Conservation (phyloP, 495 filamentous ascomycete species). For the Geopyxis carbonaria region DNA sequence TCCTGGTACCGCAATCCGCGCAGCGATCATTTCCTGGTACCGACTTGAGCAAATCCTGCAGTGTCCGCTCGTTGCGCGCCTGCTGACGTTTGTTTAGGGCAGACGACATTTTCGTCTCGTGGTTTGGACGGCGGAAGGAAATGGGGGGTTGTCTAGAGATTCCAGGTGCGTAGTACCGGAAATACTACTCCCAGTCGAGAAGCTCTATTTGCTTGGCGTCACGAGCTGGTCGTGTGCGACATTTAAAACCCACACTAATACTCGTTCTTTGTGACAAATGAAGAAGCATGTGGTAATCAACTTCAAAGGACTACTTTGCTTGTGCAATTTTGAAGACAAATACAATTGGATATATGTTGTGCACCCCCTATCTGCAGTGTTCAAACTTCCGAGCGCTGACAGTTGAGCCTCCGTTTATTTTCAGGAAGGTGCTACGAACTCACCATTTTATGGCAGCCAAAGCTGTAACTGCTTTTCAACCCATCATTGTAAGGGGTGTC, state of each 20-base stretch:
- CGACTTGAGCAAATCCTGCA: conserved; percentile 75
- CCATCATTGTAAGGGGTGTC: too few species aligned
- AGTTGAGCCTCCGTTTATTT: too few species aligned
- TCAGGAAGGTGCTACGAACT: too few species aligned
- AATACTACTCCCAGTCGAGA: conserved; percentile 7
- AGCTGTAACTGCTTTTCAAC: too few species aligned
- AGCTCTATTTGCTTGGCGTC: conserved; percentile 7
- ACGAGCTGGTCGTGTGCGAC: conserved; percentile 8
- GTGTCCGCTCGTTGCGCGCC: conserved; percentile 79
- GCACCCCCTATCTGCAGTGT: too few species aligned
- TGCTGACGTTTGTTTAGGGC: conserved; percentile 80
- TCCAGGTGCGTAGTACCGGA: conserved; percentile 5
- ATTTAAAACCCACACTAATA: conserved; percentile 8
- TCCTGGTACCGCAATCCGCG: conserved; percentile 79
- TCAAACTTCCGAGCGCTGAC: too few species aligned
- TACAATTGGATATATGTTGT: too few species aligned
- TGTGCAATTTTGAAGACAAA: too few species aligned
- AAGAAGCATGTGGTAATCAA: conserved; percentile 6
- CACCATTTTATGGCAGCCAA: too few species aligned
- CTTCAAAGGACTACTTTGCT: too few species aligned
- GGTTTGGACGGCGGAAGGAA: not conserved
- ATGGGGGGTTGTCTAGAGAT: conserved; percentile 5
- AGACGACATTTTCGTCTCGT: conserved; percentile 17
- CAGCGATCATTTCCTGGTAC: conserved; percentile 88
- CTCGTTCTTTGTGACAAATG: not conserved